Evolutionary conservation across 345 rosid species (phyloP).

Genomic region (Populus euphratica): DNA sequence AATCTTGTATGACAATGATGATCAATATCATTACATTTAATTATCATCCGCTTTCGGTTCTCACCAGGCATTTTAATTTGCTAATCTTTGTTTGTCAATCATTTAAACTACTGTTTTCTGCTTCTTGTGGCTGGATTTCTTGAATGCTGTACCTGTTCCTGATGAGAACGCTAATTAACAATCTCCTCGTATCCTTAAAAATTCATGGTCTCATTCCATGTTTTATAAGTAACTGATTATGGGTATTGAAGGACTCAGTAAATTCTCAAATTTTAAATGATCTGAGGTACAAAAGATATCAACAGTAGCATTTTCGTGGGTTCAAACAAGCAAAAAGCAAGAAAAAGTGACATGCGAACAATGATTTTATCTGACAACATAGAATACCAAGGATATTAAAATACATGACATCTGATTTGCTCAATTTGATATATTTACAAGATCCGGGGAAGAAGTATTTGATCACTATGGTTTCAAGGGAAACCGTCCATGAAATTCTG

Average conservation of each 20-base stretch:
- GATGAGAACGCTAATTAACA: neutral
- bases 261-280: neutral
- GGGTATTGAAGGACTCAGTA: neutral
- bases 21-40: conserved; percentile 1
- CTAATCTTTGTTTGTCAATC: neutral
- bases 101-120: neutral
- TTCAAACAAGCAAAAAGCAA: too few species aligned
- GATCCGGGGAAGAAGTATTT: neutral
- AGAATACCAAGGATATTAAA: neutral
- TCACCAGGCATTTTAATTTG: neutral
- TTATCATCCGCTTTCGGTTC: neutral
- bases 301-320: neutral
- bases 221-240: neutral
- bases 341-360: neutral
- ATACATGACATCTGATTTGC: neutral
- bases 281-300: neutral
- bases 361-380: neutral
- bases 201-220: neutral
- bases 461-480: neutral
- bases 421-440: neutral
- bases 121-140: neutral
- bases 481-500: neutral
- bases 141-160: neutral
- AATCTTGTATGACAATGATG: neutral
- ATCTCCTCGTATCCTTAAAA: neutral